Conservation (phyloP, 805 yeast genomes). For the Candida ficus region DNA sequence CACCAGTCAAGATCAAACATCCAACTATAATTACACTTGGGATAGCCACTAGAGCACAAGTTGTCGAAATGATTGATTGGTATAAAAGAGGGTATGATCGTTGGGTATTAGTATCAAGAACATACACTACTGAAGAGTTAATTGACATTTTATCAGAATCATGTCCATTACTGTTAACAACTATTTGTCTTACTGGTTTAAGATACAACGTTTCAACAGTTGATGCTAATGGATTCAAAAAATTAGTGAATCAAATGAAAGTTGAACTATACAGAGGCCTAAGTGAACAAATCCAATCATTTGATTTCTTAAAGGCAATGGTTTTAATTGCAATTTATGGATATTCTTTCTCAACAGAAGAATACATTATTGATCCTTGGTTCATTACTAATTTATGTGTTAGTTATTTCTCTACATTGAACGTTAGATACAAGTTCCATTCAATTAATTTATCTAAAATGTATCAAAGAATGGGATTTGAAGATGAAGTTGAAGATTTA, state of each 20-base stretch:
- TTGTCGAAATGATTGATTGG: neutral
- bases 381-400: neutral
- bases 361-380: neutral
- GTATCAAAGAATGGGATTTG: neutral
- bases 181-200: neutral
- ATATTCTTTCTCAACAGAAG: neutral
- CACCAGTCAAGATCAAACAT: neutral
- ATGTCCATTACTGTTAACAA: neutral
- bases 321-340: neutral
- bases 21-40: neutral
- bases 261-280: neutral
- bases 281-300: neutral
- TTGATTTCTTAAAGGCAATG: neutral
- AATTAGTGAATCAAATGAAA: neutral
- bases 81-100: neutral
- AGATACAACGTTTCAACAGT: neutral
- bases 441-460: neutral
- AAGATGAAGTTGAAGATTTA: conserved; percentile 27
- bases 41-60: neutral
- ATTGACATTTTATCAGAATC: neutral
- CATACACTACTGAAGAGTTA: neutral
- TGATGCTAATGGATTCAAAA: neutral
- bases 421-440: neutral
- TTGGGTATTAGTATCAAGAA: neutral
- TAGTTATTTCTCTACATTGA: neutral